Percentiles rank a stretch among this genome's conserved stretches.
Conservation (phyloP, 345 rosid species). For the Eucalyptus erythrocorys region DNA sequence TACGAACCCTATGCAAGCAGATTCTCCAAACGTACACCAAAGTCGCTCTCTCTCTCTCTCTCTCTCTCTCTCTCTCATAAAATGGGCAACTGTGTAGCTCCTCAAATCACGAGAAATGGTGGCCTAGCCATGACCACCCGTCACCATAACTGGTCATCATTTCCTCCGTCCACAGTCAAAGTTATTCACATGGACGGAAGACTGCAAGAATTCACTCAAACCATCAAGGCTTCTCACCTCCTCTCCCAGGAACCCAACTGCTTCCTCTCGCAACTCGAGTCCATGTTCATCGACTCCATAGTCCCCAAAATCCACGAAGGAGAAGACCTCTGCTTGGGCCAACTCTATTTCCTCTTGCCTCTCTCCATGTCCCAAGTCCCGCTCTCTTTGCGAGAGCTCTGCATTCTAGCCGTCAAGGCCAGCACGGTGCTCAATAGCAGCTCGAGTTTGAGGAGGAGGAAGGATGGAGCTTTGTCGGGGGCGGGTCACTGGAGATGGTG, state of each 20-base stretch:
- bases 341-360: conserved; percentile 37
- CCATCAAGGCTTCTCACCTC: conserved; percentile 10
- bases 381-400: conserved; percentile 20
- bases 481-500: not conserved
- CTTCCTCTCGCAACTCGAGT: conserved; percentile 38
- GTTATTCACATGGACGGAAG: conserved; percentile 23
- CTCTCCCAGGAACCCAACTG: conserved; percentile 14
- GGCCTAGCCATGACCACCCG: not conserved
- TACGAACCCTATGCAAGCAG: not conserved
- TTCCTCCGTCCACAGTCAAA: conserved; percentile 3
- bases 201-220: conserved; percentile 18
- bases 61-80: not conserved
- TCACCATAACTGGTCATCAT: not conserved
- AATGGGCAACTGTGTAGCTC: conserved; percentile 34
- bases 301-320: conserved; percentile 6
- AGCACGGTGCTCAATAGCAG: not conserved
- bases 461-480: not conserved
- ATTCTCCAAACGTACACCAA: not conserved
- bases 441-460: not conserved
- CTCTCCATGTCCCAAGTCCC: conserved; percentile 6
- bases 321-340: conserved; percentile 28
- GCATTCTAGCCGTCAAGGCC: conserved; percentile 32
- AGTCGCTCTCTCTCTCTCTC: not conserved
- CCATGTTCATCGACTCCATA: conserved; percentile 13
- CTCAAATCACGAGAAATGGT: not conserved